Conservation (phyloP, 345 rosid genomes). For the Acer saccharum region DNA sequence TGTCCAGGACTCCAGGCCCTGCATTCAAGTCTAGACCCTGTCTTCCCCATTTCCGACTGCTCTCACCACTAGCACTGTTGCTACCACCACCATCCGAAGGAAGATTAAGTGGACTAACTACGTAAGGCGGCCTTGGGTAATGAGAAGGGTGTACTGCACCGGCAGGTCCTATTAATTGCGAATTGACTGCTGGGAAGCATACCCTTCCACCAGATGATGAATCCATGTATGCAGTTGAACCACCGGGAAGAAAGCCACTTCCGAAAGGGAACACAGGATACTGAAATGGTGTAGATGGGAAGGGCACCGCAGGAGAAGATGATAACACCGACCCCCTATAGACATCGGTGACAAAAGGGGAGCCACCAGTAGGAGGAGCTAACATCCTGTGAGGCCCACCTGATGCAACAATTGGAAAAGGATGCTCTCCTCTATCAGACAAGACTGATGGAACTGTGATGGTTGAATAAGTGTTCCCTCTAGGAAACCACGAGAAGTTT, state of each 20-base stretch:
- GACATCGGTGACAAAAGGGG: slow-evolving; percentile 54
- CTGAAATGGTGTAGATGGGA: slow-evolving; percentile 65
- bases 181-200: slow-evolving; percentile 58
- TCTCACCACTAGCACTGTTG: slow-evolving; percentile 41
- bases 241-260: slow-evolving; percentile 52
- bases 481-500: slow-evolving; percentile 68
- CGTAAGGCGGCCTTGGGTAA: slow-evolving; percentile 65
- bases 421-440: slow-evolving; percentile 71
- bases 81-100: slow-evolving; percentile 44
- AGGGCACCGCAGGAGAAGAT: slow-evolving; percentile 80
- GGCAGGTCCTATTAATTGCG: slow-evolving; percentile 61
- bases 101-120: slow-evolving; percentile 54
- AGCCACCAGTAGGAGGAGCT: slow-evolving; percentile 50
- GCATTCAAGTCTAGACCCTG: slow-evolving; percentile 76
- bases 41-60: slow-evolving; percentile 65
- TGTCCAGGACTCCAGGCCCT: slow-evolving; percentile 69
- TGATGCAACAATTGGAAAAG: slow-evolving; percentile 52
- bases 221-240: slow-evolving; percentile 64
- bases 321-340: slow-evolving; percentile 67
- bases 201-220: slow-evolving; percentile 61
- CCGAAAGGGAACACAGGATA: slow-evolving; percentile 70
- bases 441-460: slow-evolving; percentile 54
- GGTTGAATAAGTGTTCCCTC: slow-evolving; percentile 51
- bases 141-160: slow-evolving; percentile 48
- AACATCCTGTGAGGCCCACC: slow-evolving; percentile 65